These are phyloP conservation scores for Austroboletus festivus DNA, from an alignment of 768 basidiomycete genomes.

Conservation along the genomic window DNA sequence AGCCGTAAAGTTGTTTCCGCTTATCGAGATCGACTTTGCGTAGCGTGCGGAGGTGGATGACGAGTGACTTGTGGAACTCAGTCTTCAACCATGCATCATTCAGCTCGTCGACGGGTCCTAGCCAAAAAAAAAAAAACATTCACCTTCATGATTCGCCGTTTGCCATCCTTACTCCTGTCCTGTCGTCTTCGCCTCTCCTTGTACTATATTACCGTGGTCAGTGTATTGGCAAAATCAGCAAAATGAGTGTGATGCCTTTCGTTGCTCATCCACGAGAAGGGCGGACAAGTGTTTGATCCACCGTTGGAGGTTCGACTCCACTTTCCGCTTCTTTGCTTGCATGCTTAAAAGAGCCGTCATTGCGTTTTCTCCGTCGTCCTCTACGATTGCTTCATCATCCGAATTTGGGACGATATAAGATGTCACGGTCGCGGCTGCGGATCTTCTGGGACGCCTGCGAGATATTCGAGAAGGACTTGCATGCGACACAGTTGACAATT, in stretches of 20 bases:
- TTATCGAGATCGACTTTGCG: conserved; percentile 58
- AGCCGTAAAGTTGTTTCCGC: conserved; percentile 42
- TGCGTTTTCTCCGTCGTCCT: conserved; percentile 36
- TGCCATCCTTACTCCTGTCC: conserved; percentile 46
- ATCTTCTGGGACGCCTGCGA: conserved; percentile 59
- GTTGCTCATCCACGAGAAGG: conserved; percentile 62
- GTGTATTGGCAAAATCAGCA: conserved; percentile 2
- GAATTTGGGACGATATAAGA: conserved; percentile 70
- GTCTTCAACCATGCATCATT: too few species aligned
- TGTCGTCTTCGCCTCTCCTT: conserved; percentile 58
- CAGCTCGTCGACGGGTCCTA: too few species aligned
- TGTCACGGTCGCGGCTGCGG: conserved; percentile 46
- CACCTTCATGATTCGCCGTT: conserved; percentile 60
- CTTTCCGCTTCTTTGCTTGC: conserved; percentile 36
- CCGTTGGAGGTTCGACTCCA: conserved; percentile 48
- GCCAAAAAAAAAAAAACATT: conserved; percentile 18
- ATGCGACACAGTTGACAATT: conserved; percentile 3
- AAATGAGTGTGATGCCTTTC: conserved; percentile 48
- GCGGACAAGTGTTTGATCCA: conserved; percentile 68
- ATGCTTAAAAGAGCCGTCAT: conserved; percentile 29
- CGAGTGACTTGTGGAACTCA: conserved; percentile 66
- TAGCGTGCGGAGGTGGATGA: conserved; percentile 53
- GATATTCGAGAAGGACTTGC: conserved; percentile 23
- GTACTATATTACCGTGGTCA: conserved; percentile 39
- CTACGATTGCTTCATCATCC: conserved; percentile 58